Conservation (phyloP, 805 yeast species). For the Starmerella sp. region DNA sequence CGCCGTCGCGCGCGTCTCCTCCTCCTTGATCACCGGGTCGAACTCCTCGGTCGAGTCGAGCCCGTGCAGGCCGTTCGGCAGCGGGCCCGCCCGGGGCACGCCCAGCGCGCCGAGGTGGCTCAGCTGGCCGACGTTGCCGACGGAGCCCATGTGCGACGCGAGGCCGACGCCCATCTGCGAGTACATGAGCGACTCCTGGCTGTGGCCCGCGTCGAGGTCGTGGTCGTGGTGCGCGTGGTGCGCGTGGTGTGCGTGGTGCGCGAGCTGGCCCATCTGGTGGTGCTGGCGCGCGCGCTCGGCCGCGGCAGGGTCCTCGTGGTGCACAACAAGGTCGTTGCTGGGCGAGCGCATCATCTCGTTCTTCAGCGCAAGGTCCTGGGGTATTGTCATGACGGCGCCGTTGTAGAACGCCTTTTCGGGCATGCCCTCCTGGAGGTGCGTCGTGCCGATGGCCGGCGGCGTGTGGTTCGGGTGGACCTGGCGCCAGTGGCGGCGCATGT, state of each 20-base stretch:
- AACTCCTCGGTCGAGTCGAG: conserved; percentile 9
- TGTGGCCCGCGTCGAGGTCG: not conserved
- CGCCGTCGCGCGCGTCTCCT: conserved; percentile 7
- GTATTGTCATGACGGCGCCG: not conserved
- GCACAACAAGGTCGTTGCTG: not conserved
- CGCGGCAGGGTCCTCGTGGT: conserved; percentile 1
- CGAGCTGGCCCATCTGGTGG: not conserved
- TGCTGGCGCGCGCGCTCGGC: conserved; percentile 1
- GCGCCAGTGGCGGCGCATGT: conserved; percentile 24
- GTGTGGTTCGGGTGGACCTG: conserved; percentile 19
- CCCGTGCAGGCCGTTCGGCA: conserved; percentile 2
- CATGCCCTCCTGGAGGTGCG: conserved; percentile 17
- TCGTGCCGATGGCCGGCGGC: conserved; percentile 19
- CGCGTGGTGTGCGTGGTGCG: not conserved
- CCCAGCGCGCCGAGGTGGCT: conserved; percentile 1
- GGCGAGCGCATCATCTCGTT: not conserved
- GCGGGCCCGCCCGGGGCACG: conserved; percentile 6
- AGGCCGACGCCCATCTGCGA: conserved; percentile 3
- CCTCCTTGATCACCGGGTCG: conserved; percentile 14
- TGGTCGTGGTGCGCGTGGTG: not conserved
- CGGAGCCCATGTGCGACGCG: not conserved
- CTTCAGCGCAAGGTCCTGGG: not conserved
- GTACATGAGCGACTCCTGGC: conserved; percentile 1
- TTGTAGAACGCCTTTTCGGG: conserved; percentile 19
- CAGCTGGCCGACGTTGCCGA: not conserved